Evolutionary conservation across 495 filamentous ascomycete species (phyloP), one percentile per base, ranked within the genome.

Genomic region (Elaphomyces granulatus): DNA sequence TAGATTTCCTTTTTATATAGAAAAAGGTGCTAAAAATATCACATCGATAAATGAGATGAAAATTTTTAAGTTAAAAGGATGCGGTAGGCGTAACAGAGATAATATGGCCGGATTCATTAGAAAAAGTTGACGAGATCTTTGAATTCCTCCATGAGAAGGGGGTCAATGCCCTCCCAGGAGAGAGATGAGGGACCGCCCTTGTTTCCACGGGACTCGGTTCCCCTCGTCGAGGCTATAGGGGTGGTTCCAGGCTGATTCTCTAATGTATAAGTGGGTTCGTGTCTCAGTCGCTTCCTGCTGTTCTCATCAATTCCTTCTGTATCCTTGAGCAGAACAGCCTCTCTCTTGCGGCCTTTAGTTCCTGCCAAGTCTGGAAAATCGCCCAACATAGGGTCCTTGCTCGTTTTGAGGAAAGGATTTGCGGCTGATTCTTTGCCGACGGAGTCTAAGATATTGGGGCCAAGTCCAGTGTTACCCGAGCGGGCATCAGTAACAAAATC

Each of bases 51-150:
- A n/a, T n/a, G n/a, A n/a, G n/a, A n/a, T n/a, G n/a, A n/a, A n/a
- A n/a, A n/a, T n/a, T n/a, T n/a, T n/a, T n/a, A n/a, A n/a, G n/a
- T n/a, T n/a, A n/a, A n/a, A n/a, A n/a, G n/a, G n/a, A n/a, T n/a
- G n/a, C n/a, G n/a, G n/a, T n/a, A n/a, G n/a, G n/a, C n/a, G n/a
- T n/a, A n/a, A n/a, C n/a, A n/a, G n/a, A n/a, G n/a, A n/a, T n/a
- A n/a, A n/a, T n/a, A n/a, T n/a, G n/a, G n/a, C n/a, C n/a, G n/a
- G n/a, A n/a, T n/a, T n/a, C n/a, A n/a, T n/a, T 28, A 28, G 23
- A 28, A 55, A 32, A 64, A 59, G 32, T 64, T 53, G 40, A 65
- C 52, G 32, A 61, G 50, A 30, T 64, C 55, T 17, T 55, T 58
- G 40, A 62, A 64, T 34, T 65, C 60, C 26, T 61, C 47, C 19